Percentiles rank a stretch among this genome's conserved stretches.
Conservation (phyloP, 2,329 filamentous ascomycete species). For the Trichophyton mentagrophytes region DNA sequence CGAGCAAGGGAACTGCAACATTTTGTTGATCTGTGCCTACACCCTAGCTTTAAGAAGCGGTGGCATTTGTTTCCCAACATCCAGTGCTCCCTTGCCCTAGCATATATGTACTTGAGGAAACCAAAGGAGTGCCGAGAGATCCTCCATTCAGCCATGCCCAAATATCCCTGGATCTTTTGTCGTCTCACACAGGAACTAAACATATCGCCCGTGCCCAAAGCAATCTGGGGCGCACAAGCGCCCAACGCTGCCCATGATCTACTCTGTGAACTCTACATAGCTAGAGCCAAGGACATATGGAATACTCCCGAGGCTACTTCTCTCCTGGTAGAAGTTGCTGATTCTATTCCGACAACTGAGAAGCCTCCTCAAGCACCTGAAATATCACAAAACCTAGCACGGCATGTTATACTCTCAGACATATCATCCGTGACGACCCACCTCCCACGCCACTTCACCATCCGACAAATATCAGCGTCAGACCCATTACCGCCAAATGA, state of each 20-base stretch:
- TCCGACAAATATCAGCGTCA: slow-evolving; percentile 56
- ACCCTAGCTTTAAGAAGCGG: slow-evolving; percentile 37
- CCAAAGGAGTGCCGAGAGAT: slow-evolving; percentile 50
- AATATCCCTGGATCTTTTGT: slow-evolving; percentile 73
- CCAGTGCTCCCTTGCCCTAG: slow-evolving; percentile 62
- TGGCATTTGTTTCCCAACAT: slow-evolving; percentile 54
- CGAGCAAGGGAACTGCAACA: slow-evolving; percentile 64
- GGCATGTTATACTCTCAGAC: slow-evolving; percentile 69
- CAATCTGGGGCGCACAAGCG: slow-evolving; percentile 68
- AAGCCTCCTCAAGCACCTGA: slow-evolving; percentile 32
- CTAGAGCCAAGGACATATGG: slow-evolving; percentile 71
- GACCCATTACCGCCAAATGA: slow-evolving; percentile 63
- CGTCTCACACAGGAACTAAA: slow-evolving; percentile 68
- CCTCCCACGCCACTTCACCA: slow-evolving; percentile 53
- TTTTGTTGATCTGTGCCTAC: slow-evolving; percentile 55
- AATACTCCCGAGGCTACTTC: slow-evolving; percentile 59
- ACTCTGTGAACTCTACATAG: slow-evolving; percentile 62
- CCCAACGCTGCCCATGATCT: slow-evolving; percentile 54
- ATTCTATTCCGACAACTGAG: slow-evolving; percentile 37
- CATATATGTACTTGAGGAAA: slow-evolving; percentile 59
- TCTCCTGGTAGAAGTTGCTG: slow-evolving; percentile 57
- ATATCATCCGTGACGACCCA: slow-evolving; percentile 56
- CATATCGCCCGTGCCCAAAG: slow-evolving; percentile 59
- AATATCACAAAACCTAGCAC: slow-evolving; percentile 48
- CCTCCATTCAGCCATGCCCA: slow-evolving; percentile 55